phyloP scores from a whole-genome alignment of 305 asterid genomes.

The Petunia hybrid region DNA sequence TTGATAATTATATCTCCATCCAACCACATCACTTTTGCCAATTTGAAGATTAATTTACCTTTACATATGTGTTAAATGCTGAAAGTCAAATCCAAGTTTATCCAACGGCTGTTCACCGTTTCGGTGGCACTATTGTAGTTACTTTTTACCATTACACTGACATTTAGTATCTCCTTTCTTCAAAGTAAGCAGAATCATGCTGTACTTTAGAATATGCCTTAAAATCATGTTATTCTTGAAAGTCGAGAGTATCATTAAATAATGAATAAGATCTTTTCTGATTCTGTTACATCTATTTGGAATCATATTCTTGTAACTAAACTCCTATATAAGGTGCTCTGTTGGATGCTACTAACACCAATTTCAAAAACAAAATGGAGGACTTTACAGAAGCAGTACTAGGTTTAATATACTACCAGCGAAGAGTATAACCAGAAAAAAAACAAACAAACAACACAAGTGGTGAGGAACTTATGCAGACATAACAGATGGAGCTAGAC shows the following conservation, averaged over 20 bases:
- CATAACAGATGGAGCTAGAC: conserved; percentile 14
- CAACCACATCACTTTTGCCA: not conserved
- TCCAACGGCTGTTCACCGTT: not conserved
- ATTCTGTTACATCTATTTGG: not conserved
- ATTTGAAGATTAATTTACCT: not conserved
- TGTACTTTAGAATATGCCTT: not conserved
- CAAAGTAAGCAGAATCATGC: conserved; percentile 18
- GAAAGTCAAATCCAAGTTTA: not conserved
- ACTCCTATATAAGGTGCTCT: not conserved
- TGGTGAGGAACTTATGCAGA: conserved; percentile 16
- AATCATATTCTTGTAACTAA: not conserved
- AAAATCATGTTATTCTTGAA: not conserved
- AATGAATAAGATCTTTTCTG: not conserved
- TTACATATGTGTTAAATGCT: not conserved
- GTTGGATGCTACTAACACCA: not conserved
- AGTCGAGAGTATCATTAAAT: not conserved
- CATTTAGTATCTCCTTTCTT: not conserved
- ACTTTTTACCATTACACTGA: not conserved
- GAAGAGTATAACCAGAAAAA: not conserved
- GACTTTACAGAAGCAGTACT: conserved; percentile 16
- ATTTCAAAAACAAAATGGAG: not conserved
- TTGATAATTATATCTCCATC: not conserved
- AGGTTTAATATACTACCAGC: conserved; percentile 18
- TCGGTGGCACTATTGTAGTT: not conserved
- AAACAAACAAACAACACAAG: not conserved